Conservation (phyloP, 176 grass and related monocot genomes). For the Oryza punctata region DNA sequence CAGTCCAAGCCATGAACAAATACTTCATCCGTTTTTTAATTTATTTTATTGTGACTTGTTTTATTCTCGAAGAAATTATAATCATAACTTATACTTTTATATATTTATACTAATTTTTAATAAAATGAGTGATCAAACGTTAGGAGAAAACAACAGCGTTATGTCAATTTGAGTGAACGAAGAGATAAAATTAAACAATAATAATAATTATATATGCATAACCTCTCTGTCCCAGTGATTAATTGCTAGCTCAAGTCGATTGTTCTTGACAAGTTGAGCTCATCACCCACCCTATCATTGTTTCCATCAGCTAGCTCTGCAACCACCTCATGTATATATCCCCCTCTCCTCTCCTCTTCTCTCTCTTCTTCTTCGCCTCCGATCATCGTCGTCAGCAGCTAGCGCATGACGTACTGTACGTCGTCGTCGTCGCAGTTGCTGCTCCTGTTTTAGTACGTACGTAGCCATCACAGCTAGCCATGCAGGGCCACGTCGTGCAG, state of each 20-base stretch:
- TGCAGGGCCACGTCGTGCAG: constrained; percentile 39
- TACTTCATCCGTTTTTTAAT: too few species aligned
- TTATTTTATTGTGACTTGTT: too few species aligned
- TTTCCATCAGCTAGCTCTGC: constrained; percentile 19
- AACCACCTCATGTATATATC: constrained; percentile 35
- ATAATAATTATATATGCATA: not conserved
- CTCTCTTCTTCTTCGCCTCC: not conserved
- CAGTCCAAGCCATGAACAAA: not conserved
- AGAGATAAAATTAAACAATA: not conserved
- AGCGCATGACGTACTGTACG: constrained; percentile 36
- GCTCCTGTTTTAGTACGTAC: not conserved
- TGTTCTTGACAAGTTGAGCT: not conserved
- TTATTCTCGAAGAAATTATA: too few species aligned
- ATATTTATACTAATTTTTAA: too few species aligned
- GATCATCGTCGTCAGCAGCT: not conserved
- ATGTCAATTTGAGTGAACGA: not conserved
- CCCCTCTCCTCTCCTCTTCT: not conserved
- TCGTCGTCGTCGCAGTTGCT: not conserved
- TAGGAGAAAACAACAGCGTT: too few species aligned
- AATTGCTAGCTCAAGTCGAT: not conserved
- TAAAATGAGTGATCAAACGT: too few species aligned
- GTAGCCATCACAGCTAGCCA: not conserved
- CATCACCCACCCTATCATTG: constrained; percentile 39
- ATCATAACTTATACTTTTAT: too few species aligned
- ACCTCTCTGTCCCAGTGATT: not conserved